Conservation (phyloP, 352 stramenopile species). For the Phytopythium ostracodes region DNA sequence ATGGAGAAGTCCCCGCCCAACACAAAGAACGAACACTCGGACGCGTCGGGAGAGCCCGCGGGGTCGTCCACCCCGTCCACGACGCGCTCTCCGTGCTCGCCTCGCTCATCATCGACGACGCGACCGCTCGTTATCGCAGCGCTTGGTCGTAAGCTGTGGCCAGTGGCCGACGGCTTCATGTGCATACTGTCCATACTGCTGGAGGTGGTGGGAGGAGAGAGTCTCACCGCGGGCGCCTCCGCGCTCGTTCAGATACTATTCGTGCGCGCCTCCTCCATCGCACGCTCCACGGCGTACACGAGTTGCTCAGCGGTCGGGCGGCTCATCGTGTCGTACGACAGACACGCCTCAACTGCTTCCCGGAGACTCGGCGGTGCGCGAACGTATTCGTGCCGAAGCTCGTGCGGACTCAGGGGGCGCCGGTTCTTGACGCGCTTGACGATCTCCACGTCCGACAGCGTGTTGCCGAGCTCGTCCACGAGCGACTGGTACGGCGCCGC, state of each 20-base stretch:
- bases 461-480: slow-evolving; percentile 44
- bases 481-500: slow-evolving; percentile 41
- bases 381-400: slow-evolving; percentile 38
- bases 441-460: slow-evolving; percentile 48
- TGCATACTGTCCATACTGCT: slow-evolving; percentile 3
- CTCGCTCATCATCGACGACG: background rate
- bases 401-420: slow-evolving; percentile 35
- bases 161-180: background rate
- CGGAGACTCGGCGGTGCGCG: slow-evolving; percentile 32
- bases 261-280: slow-evolving; percentile 30
- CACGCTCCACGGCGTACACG: slow-evolving; percentile 33
- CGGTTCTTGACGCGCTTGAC: slow-evolving; percentile 28
- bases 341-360: slow-evolving; percentile 38
- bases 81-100: background rate
- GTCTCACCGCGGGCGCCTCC: slow-evolving; percentile 11
- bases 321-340: slow-evolving; percentile 45
- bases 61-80: background rate
- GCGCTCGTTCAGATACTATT: slow-evolving; percentile 26
- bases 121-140: background rate
- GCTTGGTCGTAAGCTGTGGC: background rate
- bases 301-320: slow-evolving; percentile 48
- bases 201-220: background rate
- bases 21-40: slow-evolving; percentile 5
- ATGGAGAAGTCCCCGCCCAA: slow-evolving; percentile 1
- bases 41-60: slow-evolving; percentile 1